Evolutionary conservation across 139 green algal genomes (phyloP), one percentile per base, ranked within the genome.

Genomic region (Chlorella sorokiniana): DNA sequence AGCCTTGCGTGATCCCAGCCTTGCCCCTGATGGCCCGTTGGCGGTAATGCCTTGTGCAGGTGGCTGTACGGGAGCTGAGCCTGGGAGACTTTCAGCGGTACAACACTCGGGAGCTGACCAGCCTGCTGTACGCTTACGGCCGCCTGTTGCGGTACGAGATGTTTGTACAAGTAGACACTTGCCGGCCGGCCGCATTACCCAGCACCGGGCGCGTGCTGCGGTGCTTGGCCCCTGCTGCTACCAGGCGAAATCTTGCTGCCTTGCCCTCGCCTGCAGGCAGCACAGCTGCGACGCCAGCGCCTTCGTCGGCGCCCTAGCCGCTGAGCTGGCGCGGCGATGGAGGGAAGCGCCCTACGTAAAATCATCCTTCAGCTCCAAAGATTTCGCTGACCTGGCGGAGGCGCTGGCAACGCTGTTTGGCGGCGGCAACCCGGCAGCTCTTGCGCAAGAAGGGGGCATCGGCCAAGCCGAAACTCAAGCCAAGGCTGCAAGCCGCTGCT

Each of bases 371-470:
- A 65, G 44, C 0, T 78, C 73, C 51, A 69, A 52, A 6, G 84
- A 85, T 22, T 85, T 79, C 63, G 78, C 84, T 41, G 78, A 85
- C 52, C 52, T 87, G 78, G 65, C 41, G 11, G 48, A 41, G 33
- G 61, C 76, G 14, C 44, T 42, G 9, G 83, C 77, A 1, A 23
- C 25, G 9, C 29, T 85, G 64, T 84, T 80, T 69, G 73, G 61
- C 45, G 31, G 61, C 76, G 3, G 59, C 25, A 3, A 9, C 37
- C 35, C 37, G 25, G 29, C 23, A 41, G 52, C 37, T 52, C 0
- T 38, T 33, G 56, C 59, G 35, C 59, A 40, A 62, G 75, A n/a
- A n/a, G 38, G 16, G 7, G n/a, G 10, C 11, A 48, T 16, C 2
- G 27, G 3, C 31, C 6, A 73, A 73, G 44, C 23, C 44, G 75